These are phyloP conservation scores for Termitomyces titanicus DNA, from an alignment of 768 basidiomycete species.

Conservation along the genomic window DNA sequence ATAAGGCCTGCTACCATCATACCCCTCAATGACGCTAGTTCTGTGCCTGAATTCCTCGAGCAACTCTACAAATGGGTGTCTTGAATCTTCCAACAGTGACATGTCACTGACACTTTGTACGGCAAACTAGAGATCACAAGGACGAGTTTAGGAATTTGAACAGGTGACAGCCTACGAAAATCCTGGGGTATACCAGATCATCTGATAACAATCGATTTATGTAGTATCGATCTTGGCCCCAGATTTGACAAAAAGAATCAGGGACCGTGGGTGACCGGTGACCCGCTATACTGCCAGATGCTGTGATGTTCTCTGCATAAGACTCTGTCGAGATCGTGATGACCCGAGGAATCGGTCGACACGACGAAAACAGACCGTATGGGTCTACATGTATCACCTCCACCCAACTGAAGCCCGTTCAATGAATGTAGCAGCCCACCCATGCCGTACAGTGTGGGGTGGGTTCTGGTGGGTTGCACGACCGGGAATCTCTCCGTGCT, in stretches of 20 bases:
- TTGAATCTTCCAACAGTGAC: no score
- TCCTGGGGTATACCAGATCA: neutral
- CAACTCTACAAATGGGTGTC: no score
- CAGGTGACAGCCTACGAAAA: neutral
- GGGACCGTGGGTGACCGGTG: no score
- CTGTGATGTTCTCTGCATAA: neutral
- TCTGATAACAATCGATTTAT: neutral
- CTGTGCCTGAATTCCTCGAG: no score
- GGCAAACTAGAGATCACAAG: neutral
- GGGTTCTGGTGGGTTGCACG: neutral
- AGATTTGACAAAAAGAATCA: neutral
- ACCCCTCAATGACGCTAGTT: no score
- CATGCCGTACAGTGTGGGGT: neutral
- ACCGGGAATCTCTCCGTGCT: slow-evolving; percentile 5
- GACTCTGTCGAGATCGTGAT: neutral
- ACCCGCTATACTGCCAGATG: neutral
- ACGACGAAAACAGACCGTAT: neutral
- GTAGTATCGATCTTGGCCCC: neutral
- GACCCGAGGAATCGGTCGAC: neutral
- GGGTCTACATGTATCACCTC: neutral
- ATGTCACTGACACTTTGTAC: no score
- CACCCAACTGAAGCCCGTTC: neutral
- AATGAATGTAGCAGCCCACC: neutral
- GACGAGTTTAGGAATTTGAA: neutral
- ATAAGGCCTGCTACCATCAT: no score